Conservation (phyloP, 352 stramenopile species). For the Phytophthora litchii region DNA sequence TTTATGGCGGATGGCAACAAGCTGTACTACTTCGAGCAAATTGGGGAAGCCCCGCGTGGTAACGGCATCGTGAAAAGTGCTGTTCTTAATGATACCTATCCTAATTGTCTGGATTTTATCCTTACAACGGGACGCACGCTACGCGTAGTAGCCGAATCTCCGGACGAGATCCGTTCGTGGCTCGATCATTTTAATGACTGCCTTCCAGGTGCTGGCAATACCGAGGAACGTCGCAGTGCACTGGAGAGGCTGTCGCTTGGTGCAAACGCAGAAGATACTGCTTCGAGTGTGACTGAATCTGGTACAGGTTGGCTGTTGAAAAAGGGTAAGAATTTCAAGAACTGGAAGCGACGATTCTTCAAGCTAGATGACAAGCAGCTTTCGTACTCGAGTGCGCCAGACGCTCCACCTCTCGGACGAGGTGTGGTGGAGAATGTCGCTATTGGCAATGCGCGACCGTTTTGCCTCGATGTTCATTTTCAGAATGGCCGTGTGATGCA, state of each 20-base stretch:
- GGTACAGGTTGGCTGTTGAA: slow-evolving; percentile 60
- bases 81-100: slow-evolving; percentile 48
- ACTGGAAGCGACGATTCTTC: slow-evolving; percentile 72
- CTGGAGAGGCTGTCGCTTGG: slow-evolving; percentile 33
- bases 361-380: slow-evolving; percentile 61
- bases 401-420: slow-evolving; percentile 47
- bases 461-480: slow-evolving; percentile 71
- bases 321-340: slow-evolving; percentile 70
- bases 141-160: slow-evolving; percentile 67
- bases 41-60: slow-evolving; percentile 58
- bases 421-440: slow-evolving; percentile 56
- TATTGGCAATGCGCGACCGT: slow-evolving; percentile 69
- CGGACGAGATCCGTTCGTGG: slow-evolving; percentile 68
- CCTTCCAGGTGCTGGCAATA: slow-evolving; percentile 23
- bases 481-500: slow-evolving; percentile 69
- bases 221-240: slow-evolving; percentile 28
- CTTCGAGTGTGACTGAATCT: slow-evolving; percentile 30
- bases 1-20: slow-evolving; percentile 67
- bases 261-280: slow-evolving; percentile 17
- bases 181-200: slow-evolving; percentile 51
- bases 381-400: slow-evolving; percentile 53
- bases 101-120: slow-evolving; percentile 74
- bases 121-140: slow-evolving; percentile 63
- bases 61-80: slow-evolving; percentile 59
- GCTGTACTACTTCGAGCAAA: slow-evolving; percentile 69